Evolutionary conservation across 441 rosid species (phyloP), one percentile per base, ranked within the genome.

Genomic region (Hura crepitans): DNA sequence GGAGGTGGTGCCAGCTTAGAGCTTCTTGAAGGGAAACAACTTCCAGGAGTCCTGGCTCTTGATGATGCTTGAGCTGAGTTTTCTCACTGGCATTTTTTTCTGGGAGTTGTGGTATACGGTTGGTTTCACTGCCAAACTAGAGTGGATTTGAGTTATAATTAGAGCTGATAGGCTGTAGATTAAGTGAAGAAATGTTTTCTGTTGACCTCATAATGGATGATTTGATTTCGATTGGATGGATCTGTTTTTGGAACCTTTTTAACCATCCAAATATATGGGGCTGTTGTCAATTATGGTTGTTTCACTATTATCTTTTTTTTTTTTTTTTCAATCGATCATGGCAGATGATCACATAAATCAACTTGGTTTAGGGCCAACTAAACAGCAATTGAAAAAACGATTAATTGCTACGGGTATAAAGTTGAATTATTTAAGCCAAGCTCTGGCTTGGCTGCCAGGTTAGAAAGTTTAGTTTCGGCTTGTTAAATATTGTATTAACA

Each of bases 1-100:
- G 98, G 98, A 37, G 98, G 97, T 10, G 98, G 97, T 62, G 98
- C 98, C 22, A 89, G 97, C 82, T 81, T 93, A 78, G 98, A 93
- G 89, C 93, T 93, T 75, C 89, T 93, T 1, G 98, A 93, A 73
- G 98, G 98, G 10, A 93, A 93, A 73, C 70, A 72, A 53, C 96
- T 93, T 60, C 98, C 98, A n/a, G 98, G 97, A 20, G 93, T 89
- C 71, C 88, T 90, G 20, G 98, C 97, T 51, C 93, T 93, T 13
- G 91, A 93, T 0, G 93, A 93, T 3, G 96, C 93, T 14, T 87
- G 73, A 85, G 33, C 75, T 14, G 30, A 14, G 28, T 31, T 65
- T 73, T 58, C 42, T 47, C 23, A 9, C 13, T 9, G 15, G 23
- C 17, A 1, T 4, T 57, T n/a, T 11, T 42, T 63, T 5, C 3